Conservation (phyloP, 164 flowering plant species). For the Pachysandra terminalis region DNA sequence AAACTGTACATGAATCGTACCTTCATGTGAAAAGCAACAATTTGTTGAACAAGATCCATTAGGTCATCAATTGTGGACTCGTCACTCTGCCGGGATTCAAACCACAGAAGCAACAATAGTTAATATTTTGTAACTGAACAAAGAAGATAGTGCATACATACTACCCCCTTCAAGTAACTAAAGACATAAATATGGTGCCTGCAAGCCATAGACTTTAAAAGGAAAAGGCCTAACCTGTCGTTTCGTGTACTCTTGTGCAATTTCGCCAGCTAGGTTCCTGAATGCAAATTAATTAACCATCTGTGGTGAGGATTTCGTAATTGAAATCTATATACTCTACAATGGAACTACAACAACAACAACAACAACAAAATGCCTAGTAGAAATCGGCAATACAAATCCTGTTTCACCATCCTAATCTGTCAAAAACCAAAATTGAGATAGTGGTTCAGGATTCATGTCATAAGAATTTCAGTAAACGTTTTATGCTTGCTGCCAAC, state of each 20-base stretch:
- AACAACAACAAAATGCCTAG: too few species aligned
- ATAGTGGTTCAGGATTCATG: too few species aligned
- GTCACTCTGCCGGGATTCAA: conserved; percentile 44
- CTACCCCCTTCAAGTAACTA: not conserved
- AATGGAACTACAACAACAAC: not conserved
- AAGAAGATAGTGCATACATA: not conserved
- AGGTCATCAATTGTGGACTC: conserved; percentile 79
- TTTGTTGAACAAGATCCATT: conserved; percentile 89
- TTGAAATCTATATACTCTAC: not conserved
- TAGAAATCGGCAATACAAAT: too few species aligned
- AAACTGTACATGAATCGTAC: conserved; percentile 30
- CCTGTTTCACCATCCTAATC: too few species aligned
- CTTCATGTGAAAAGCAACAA: conserved; percentile 97
- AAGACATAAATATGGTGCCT: not conserved
- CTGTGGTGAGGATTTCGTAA: not conserved
- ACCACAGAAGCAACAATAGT: not conserved
- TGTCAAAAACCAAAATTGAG: too few species aligned
- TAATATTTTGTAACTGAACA: not conserved
- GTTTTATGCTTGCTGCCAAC: too few species aligned
- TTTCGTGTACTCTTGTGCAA: conserved; percentile 69
- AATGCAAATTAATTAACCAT: not conserved
- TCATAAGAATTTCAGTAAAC: too few species aligned
- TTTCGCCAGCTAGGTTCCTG: conserved; percentile 98
- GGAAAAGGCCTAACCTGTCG: conserved; percentile 57
- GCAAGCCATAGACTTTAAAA: not conserved